Evolutionary conservation across 1,139 yeast genomes (phyloP).

Genomic region (Citeromyces hawaiiensis): DNA sequence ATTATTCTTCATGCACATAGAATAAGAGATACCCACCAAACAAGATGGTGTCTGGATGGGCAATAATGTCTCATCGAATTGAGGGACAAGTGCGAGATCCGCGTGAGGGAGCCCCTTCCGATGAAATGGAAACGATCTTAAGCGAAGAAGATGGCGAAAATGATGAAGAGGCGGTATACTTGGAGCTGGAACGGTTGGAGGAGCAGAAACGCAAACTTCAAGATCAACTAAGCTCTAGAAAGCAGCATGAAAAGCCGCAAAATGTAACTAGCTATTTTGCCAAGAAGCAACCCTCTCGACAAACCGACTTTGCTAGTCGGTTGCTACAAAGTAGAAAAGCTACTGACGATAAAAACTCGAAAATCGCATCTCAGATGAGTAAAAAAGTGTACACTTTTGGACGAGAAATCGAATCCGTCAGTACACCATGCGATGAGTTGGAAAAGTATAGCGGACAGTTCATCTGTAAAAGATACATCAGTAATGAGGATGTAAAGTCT

Average conservation of each 20-base stretch:
- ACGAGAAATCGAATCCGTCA: neutral
- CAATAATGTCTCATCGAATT: neutral
- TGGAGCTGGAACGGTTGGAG: constrained; percentile 2
- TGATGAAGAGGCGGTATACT: constrained; percentile 5
- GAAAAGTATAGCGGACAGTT: constrained; percentile 17
- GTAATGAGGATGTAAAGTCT: constrained; percentile 17
- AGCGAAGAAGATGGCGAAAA: constrained; percentile 5
- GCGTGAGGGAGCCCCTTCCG: constrained; percentile 2
- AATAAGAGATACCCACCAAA: too few species aligned
- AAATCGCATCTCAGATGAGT: neutral
- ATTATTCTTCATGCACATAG: too few species aligned
- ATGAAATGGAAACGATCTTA: constrained; percentile 6
- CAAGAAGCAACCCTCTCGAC: neutral
- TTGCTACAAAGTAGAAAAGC: neutral
- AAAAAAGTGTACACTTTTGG: constrained; percentile 10
- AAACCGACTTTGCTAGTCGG: constrained; percentile 1
- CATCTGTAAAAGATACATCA: constrained; percentile 32
- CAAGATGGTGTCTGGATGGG: too few species aligned
- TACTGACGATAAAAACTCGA: neutral
- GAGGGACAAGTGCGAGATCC: neutral
- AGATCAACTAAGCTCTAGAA: neutral
- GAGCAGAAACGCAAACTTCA: neutral
- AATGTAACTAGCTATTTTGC: neutral
- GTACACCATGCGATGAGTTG: constrained; percentile 16
- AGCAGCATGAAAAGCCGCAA: neutral